phyloP scores from a whole-genome alignment of 1,284 basidiomycete genomes.

The Tilletia caries region DNA sequence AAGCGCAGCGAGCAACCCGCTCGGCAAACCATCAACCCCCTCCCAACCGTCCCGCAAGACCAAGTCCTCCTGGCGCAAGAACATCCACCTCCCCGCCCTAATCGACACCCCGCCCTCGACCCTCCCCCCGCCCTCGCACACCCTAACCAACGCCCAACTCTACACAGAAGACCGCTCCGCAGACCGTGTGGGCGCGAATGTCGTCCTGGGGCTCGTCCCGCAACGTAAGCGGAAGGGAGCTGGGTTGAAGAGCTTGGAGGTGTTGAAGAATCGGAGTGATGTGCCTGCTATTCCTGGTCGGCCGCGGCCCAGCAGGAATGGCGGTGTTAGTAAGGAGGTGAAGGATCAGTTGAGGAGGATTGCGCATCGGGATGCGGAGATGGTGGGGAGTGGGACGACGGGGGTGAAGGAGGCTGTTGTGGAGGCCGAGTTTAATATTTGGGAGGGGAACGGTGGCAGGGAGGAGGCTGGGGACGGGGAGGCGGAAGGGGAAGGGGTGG shows the following conservation, averaged over 20 bases:
- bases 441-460: not conserved
- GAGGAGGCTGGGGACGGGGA: not conserved
- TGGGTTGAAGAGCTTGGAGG: constrained; percentile 17
- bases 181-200: constrained; percentile 9
- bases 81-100: constrained; percentile 54
- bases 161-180: constrained; percentile 21
- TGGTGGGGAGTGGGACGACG: constrained; percentile 14
- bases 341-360: constrained; percentile 18
- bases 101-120: constrained; percentile 16
- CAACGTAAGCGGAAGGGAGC: not conserved
- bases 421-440: constrained; percentile 7
- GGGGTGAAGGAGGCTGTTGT: not conserved
- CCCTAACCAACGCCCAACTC: not conserved
- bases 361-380: constrained; percentile 14
- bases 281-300: constrained; percentile 13
- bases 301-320: not conserved
- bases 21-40: not conserved
- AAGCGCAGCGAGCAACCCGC: not conserved
- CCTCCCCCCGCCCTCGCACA: constrained; percentile 10
- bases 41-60: constrained; percentile 75
- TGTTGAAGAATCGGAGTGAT: constrained; percentile 15
- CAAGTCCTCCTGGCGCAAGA: constrained; percentile 88
- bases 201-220: not conserved
- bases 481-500: not conserved
- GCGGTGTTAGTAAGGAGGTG: constrained; percentile 20